phyloP scores from a whole-genome alignment of 495 filamentous ascomycete species.

The Podospora appendiculata region DNA sequence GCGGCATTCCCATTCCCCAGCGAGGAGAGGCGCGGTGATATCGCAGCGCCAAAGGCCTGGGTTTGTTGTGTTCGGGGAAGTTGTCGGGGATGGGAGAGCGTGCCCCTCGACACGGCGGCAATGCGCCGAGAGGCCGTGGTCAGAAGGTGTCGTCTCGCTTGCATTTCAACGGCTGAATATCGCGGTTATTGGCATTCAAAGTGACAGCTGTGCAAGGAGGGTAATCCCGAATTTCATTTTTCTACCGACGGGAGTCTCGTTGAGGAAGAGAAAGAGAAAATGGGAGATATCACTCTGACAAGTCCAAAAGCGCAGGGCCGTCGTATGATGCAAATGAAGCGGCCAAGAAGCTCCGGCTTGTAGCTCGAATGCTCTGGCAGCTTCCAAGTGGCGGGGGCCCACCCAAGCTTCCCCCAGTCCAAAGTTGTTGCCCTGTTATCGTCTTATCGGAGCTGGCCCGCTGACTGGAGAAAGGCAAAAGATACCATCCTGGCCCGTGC shows the following conservation, averaged over 20 bases:
- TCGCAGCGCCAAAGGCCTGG: conserved; percentile 8
- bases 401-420: neutral
- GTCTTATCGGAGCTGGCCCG: neutral
- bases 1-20: conserved; percentile 6
- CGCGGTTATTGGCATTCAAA: neutral
- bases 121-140: conserved; percentile 28
- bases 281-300: neutral
- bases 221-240: neutral
- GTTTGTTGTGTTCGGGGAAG: conserved; percentile 4
- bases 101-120: conserved; percentile 23
- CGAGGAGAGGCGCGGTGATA: neutral
- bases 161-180: conserved; percentile 17
- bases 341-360: neutral
- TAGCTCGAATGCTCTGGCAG: conserved; percentile 23
- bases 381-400: conserved; percentile 6
- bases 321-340: neutral
- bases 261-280: neutral
- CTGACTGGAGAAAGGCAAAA: no score
- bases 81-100: conserved; percentile 16
- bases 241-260: no score
- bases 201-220: no score
- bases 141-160: conserved; percentile 29
- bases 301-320: neutral
- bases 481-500: neutral
- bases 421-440: neutral